phyloP scores from a whole-genome alignment of 768 basidiomycete genomes.

The Boletus bicolor region DNA sequence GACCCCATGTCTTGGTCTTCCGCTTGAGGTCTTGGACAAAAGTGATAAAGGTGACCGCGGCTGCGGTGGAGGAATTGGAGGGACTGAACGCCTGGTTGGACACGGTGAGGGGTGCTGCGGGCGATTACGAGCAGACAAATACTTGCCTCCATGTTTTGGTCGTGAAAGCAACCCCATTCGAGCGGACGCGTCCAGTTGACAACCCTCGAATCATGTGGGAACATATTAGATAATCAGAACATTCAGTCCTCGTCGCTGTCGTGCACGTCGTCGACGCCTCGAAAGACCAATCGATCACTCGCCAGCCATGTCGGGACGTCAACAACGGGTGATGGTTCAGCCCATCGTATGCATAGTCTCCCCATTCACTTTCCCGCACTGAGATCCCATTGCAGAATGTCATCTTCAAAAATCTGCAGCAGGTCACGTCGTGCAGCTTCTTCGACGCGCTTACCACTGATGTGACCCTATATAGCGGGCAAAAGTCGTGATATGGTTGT shows the following conservation, averaged over 20 bases:
- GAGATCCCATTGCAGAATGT: conserved; percentile 61
- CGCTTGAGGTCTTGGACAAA: conserved; percentile 99
- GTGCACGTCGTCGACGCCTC: conserved; percentile 7
- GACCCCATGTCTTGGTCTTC: conserved; percentile 94
- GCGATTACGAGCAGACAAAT: neutral
- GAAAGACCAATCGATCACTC: neutral
- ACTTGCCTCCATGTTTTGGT: conserved; percentile 31
- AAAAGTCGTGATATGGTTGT: conserved; percentile 91
- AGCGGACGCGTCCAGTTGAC: conserved; percentile 19
- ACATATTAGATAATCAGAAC: conserved; percentile 18
- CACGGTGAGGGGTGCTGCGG: conserved; percentile 6
- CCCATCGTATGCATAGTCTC: conserved; percentile 75
- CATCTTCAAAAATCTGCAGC: conserved; percentile 96
- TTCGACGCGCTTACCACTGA: conserved; percentile 10
- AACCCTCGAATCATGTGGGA: conserved; percentile 18
- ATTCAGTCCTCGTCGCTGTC: neutral
- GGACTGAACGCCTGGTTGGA: conserved; percentile 59
- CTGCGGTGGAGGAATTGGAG: conserved; percentile 90
- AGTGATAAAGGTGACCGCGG: conserved; percentile 98
- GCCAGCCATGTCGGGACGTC: conserved; percentile 81
- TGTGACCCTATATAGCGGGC: conserved; percentile 50
- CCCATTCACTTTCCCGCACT: neutral
- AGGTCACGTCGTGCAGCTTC: conserved; percentile 41
- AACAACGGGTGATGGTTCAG: conserved; percentile 98
- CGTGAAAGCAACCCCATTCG: conserved; percentile 8